A percentile compares a stretch with the other conserved stretches of the same genome.
Conservation (phyloP, 2,329 filamentous ascomycete genomes). For the Epichloe baconii region DNA sequence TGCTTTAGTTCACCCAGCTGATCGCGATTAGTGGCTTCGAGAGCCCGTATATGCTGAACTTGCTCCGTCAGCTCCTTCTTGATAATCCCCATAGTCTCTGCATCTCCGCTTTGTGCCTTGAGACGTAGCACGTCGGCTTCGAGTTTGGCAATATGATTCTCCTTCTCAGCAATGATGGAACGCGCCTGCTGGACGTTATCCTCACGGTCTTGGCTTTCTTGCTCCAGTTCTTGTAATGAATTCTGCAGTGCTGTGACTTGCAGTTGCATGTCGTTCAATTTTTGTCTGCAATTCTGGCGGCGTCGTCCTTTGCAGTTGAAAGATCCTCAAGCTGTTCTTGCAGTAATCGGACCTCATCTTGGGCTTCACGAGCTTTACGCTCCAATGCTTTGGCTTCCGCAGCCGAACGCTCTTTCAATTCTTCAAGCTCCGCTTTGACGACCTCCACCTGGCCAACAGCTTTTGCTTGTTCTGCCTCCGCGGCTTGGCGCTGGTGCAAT, state of each 20-base stretch:
- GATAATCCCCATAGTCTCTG: constrained; percentile 73
- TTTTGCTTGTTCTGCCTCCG: constrained; percentile 41
- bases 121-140: constrained; percentile 74
- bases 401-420: constrained; percentile 35
- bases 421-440: constrained; percentile 37
- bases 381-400: constrained; percentile 53
- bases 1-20: constrained; percentile 70
- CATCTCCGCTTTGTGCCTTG: constrained; percentile 77
- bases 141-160: constrained; percentile 57
- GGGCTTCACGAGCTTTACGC: constrained; percentile 52
- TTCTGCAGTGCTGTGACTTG: constrained; percentile 34
- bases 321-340: constrained; percentile 75
- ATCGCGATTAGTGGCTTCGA: constrained; percentile 71
- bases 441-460: constrained; percentile 36
- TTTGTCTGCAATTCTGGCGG: constrained; percentile 47
- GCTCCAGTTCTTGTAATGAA: constrained; percentile 43
- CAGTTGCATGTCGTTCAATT: constrained; percentile 39
- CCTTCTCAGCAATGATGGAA: constrained; percentile 52
- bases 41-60: constrained; percentile 73
- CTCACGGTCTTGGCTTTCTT: constrained; percentile 44
- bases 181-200: constrained; percentile 47
- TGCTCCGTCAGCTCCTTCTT: constrained; percentile 84
- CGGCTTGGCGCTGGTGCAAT: constrained; percentile 51
- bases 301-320: constrained; percentile 50
- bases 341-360: constrained; percentile 60